Evolutionary conservation across 805 yeast genomes (phyloP), one percentile per base, ranked within the genome.

Genomic region (Torulaspora maleeae): DNA sequence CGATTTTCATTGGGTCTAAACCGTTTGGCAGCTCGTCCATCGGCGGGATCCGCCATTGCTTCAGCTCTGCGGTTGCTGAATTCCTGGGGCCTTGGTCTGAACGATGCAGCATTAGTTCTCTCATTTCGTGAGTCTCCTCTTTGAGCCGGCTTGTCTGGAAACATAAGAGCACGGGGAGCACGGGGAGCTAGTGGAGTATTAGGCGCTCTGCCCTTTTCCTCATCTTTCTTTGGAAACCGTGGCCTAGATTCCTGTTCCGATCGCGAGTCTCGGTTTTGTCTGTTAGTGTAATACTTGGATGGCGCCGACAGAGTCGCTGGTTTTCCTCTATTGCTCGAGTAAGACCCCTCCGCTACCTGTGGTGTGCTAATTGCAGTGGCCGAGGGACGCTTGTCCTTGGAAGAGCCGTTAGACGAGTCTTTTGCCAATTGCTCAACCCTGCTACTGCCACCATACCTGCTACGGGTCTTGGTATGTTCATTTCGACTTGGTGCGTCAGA

Each of bases 371-470:
- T 11, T 6, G 17, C 22, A 10, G 35, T 10, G 16, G 22, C 10
- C 16, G 35, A 22, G 27, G 17, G n/a, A 12, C 35, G 34, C 12
- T 3, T 28, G 19, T 29, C 41, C 25, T 30, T 25, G 9, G 35
- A 20, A 7, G 35, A 6, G 19, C 11, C 32, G 27, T n/a, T 29
- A 25, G 35, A 8, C 16, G 17, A 20, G 20, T 29, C 19, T 17
- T 16, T 30, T 22, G 10, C 25, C 25, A 8, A 22, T 2, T 2
- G 9, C 25, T 32, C 43, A 12, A 16, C 7, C 17, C 19, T 39
- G 36, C 12, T 17, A n/a, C 43, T 32, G 10, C 43, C 43, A 24
- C 36, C 47, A 27, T 55, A 56, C 28, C 60, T 51, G 36, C 60
- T 57, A 12, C 42, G 24, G 15, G 39, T 52, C 32, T 48, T 49